Percentiles rank a stretch among this genome's conserved stretches.
These are phyloP conservation scores for Colletotrichum zoysiae DNA, from an alignment of 2,329 filamentous ascomycete species.

Conservation along the genomic window DNA sequence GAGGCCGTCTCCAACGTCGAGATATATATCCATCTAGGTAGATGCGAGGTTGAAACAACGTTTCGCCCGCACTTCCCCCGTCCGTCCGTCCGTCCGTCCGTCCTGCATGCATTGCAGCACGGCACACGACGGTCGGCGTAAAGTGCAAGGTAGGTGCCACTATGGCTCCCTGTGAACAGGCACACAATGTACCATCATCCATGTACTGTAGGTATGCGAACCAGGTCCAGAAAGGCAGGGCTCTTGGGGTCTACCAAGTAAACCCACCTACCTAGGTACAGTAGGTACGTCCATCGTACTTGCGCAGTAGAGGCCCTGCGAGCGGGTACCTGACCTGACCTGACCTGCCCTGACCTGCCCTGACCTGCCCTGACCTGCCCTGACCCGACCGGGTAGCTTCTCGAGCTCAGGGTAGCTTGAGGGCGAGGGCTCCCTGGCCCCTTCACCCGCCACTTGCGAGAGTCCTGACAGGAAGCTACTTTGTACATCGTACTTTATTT, in stretches of 20 bases:
- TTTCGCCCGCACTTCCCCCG: neutral
- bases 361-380: no score
- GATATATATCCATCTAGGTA: no score
- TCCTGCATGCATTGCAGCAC: neutral
- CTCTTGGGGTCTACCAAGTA: neutral
- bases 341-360: constrained; percentile 16
- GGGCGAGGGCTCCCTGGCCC: no score
- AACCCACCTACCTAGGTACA: no score
- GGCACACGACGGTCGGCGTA: neutral
- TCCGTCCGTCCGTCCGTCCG: neutral
- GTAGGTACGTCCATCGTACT: no score
- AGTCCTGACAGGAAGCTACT: neutral
- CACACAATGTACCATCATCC: neutral
- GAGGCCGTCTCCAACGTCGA: neutral
- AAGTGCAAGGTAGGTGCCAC: no score
- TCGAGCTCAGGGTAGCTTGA: constrained; percentile 21
- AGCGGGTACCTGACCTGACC: constrained; percentile 22
- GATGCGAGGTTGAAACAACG: constrained; percentile 4
- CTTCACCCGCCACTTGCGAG: neutral
- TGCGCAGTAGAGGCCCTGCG: neutral
- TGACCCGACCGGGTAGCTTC: constrained; percentile 25
- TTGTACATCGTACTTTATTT: no score
- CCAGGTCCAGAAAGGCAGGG: neutral
- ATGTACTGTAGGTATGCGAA: neutral
- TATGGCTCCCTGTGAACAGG: no score